Evolutionary conservation across 1,284 basidiomycete species (phyloP).

Genomic region (Chalciporus piperatoides): DNA sequence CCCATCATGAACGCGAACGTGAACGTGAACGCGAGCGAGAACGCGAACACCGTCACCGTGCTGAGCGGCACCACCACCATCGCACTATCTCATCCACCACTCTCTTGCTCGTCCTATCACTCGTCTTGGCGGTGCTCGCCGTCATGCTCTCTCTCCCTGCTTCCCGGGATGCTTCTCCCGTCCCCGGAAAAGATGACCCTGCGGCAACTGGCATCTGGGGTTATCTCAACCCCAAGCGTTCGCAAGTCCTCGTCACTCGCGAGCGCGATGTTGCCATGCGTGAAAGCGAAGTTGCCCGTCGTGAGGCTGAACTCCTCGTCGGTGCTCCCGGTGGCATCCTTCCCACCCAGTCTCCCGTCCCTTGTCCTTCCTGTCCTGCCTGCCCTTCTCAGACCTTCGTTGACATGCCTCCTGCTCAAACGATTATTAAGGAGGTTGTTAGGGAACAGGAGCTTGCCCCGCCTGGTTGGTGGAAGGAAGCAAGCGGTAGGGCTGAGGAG

Average conservation of each 20-base stretch:
- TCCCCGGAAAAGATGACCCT: constrained; percentile 37
- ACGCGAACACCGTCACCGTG: constrained; percentile 46
- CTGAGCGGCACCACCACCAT: constrained; percentile 67
- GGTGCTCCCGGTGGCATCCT: constrained; percentile 76
- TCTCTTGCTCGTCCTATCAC: constrained; percentile 75
- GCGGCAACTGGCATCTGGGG: constrained; percentile 57
- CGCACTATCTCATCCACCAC: constrained; percentile 86
- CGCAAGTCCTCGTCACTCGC: constrained; percentile 70
- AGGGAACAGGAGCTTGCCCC: constrained; percentile 73
- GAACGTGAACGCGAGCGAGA: constrained; percentile 52
- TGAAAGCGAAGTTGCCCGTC: constrained; percentile 79
- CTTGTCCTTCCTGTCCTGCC: constrained; percentile 55
- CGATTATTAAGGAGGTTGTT: constrained; percentile 79
- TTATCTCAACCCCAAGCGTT: constrained; percentile 73
- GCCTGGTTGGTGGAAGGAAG: constrained; percentile 66
- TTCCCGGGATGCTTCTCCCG: constrained; percentile 36
- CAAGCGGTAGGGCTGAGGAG: constrained; percentile 67
- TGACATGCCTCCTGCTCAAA: constrained; percentile 61
- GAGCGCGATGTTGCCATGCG: constrained; percentile 72
- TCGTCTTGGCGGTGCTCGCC: constrained; percentile 76
- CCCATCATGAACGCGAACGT: constrained; percentile 63
- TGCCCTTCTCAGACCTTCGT: constrained; percentile 51
- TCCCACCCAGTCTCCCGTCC: constrained; percentile 43
- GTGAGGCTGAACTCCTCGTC: constrained; percentile 76
- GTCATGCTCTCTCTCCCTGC: constrained; percentile 78